These are phyloP conservation scores for Parietichytrium sp. DNA, from an alignment of 108 stramenopile genomes.

Conservation along the genomic window DNA sequence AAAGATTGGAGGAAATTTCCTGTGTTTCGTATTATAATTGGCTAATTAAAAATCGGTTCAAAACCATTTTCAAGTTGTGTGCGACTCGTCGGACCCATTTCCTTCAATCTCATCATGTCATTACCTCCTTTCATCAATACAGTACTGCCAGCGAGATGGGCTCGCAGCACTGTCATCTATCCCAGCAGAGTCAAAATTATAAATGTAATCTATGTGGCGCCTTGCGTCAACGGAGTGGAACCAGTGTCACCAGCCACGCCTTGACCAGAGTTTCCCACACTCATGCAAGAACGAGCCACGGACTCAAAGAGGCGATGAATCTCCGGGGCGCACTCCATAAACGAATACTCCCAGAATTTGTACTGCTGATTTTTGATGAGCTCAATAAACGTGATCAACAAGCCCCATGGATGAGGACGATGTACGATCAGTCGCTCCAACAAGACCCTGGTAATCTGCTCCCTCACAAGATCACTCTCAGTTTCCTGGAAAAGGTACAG, in stretches of 20 bases:
- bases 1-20: not conserved
- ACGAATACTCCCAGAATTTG: constrained; percentile 93
- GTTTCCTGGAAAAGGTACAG: constrained; percentile 93
- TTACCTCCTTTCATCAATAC: not conserved
- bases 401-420: constrained; percentile 95
- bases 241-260: not conserved
- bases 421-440: constrained; percentile 96
- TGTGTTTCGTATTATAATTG: not conserved
- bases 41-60: not conserved
- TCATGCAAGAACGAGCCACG: constrained; percentile 86
- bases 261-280: not conserved
- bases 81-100: not conserved
- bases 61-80: too few species aligned
- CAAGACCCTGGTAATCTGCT: constrained; percentile 95
- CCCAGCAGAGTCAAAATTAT: not conserved
- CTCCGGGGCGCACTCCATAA: constrained; percentile 95
- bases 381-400: constrained; percentile 97
- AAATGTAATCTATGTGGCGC: not conserved
- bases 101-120: not conserved
- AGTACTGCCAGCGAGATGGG: not conserved
- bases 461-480: constrained; percentile 84
- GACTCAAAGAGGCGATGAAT: constrained; percentile 97
- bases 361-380: constrained; percentile 98
- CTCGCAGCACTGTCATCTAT: not conserved
- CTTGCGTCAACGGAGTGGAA: not conserved